These are phyloP conservation scores for Phyllostachys edulis DNA, from an alignment of 176 grass and related monocot species.

Conservation along the genomic window DNA sequence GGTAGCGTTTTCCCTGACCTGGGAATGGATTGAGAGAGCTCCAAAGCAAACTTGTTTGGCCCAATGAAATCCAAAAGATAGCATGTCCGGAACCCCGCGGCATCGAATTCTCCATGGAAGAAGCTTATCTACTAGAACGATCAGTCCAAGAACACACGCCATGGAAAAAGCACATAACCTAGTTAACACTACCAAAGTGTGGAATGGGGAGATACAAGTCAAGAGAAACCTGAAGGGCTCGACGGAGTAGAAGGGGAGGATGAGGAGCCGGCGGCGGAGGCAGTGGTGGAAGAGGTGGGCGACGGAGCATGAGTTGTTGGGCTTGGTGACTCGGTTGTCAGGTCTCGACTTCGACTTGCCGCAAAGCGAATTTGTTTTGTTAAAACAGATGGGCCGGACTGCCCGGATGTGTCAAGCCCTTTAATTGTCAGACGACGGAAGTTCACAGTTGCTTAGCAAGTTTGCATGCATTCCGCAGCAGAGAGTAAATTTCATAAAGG, in stretches of 20 bases:
- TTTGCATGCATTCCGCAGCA: no score
- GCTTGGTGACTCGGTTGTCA: neutral
- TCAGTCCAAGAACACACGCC: constrained; percentile 19
- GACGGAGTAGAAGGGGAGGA: constrained; percentile 79
- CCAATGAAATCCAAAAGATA: constrained; percentile 91
- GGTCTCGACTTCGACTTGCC: neutral
- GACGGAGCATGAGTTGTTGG: constrained; percentile 26
- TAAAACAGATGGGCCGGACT: neutral
- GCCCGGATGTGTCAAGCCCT: neutral
- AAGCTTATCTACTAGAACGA: constrained; percentile 20
- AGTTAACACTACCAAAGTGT: neutral
- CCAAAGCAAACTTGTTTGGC: constrained; percentile 58
- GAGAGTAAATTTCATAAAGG: no score
- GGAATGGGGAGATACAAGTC: neutral
- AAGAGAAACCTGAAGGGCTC: constrained; percentile 65
- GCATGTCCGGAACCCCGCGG: constrained; percentile 53
- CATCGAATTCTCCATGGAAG: constrained; percentile 47
- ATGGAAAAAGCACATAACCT: neutral
- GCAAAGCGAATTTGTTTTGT: neutral
- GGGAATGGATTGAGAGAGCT: constrained; percentile 59
- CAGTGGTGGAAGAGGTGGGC: constrained; percentile 55
- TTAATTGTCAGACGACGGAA: no score
- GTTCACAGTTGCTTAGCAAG: no score
- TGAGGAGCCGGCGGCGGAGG: constrained; percentile 43
- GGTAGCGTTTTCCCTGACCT: no score